Evolutionary conservation across 257 asterid genomes (phyloP).

Genomic region (Primulina eburnea): DNA sequence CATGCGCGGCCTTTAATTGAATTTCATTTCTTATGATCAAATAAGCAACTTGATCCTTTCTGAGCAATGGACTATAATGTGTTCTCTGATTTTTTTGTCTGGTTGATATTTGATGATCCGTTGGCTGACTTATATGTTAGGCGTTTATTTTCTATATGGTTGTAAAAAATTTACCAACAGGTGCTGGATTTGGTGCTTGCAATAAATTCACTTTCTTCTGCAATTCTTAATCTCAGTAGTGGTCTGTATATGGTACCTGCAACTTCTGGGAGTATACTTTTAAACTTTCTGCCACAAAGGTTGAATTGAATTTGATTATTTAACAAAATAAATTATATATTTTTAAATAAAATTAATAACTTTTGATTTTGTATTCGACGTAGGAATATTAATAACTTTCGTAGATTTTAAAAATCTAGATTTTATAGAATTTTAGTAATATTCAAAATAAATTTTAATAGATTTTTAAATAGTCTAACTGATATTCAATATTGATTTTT

Average conservation of each 20-base stretch:
- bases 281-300: neutral
- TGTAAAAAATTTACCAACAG: conserved; percentile 1
- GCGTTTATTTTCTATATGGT: conserved; percentile 4
- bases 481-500: too few relatives aligned
- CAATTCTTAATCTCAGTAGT: neutral
- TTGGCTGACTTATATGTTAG: conserved; percentile 17
- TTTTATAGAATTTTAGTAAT: too few relatives aligned
- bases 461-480: too few relatives aligned
- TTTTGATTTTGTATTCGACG: too few relatives aligned
- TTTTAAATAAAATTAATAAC: too few relatives aligned
- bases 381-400: too few relatives aligned
- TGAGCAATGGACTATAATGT: conserved; percentile 14
- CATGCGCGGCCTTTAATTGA: conserved; percentile 12
- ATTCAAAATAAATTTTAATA: too few relatives aligned
- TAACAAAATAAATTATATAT: too few relatives aligned
- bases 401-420: too few relatives aligned
- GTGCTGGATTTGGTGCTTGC: conserved; percentile 17
- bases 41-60: conserved; percentile 24
- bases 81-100: conserved; percentile 23
- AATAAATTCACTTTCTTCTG: neutral
- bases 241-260: neutral
- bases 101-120: conserved; percentile 21
- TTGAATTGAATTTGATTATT: too few relatives aligned
- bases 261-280: neutral
- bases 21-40: conserved; percentile 15